A percentile compares a stretch with the other conserved stretches of the same genome.
Conservation (phyloP, 2,329 filamentous ascomycete species). For the Xylaria digitata region DNA sequence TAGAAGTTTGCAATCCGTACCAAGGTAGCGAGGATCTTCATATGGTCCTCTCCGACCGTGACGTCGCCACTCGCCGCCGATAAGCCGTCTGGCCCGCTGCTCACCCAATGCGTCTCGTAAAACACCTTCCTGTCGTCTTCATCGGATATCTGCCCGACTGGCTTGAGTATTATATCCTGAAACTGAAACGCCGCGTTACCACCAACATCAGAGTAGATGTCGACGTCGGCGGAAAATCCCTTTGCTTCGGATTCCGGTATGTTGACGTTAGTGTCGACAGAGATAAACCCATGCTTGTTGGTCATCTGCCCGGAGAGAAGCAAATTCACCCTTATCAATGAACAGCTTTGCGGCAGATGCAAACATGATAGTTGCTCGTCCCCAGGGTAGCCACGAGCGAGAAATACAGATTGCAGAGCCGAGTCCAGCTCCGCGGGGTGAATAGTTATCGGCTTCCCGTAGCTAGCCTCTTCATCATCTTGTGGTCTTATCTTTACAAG, state of each 20-base stretch:
- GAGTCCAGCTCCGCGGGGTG: neutral
- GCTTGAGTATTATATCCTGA: neutral
- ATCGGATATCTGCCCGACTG: constrained; percentile 1
- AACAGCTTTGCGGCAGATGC: too few relatives aligned
- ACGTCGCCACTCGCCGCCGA: neutral
- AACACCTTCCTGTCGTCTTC: constrained; percentile 20
- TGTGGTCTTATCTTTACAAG: neutral
- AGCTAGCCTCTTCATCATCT: neutral
- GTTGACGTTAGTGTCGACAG: neutral
- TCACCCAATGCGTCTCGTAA: neutral
- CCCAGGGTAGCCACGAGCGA: neutral
- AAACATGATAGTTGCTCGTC: neutral
- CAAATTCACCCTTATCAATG: too few relatives aligned
- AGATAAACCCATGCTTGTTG: neutral
- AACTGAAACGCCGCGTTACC: constrained; percentile 12
- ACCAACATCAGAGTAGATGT: neutral
- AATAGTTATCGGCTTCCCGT: too few relatives aligned
- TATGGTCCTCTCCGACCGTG: neutral
- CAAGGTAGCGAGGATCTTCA: too few relatives aligned
- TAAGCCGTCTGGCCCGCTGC: neutral
- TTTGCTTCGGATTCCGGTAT: neutral
- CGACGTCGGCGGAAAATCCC: constrained; percentile 8
- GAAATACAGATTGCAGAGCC: neutral
- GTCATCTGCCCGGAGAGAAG: too few relatives aligned
- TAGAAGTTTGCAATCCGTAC: constrained; percentile 29